A percentile compares a stretch with the other conserved stretches of the same genome.
These are phyloP conservation scores for Penicillium bovifimosum DNA, from an alignment of 495 filamentous ascomycete genomes.

Conservation along the genomic window DNA sequence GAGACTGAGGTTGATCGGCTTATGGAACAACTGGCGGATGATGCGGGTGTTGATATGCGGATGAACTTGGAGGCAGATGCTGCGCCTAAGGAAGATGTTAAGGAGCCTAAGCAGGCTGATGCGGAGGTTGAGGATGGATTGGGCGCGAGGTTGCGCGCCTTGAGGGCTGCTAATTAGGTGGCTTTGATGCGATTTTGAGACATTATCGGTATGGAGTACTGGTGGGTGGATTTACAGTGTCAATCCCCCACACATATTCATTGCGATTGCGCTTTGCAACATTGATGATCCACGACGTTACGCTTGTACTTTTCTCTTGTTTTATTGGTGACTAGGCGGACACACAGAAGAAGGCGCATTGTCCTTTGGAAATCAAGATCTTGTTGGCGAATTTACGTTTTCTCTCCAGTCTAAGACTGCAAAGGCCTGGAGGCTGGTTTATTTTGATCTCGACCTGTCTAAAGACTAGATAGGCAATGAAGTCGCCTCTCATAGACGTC, in stretches of 20 bases:
- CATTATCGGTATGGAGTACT: too few species aligned
- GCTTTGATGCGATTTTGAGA: neutral
- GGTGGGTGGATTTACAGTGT: neutral
- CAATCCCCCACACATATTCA: neutral
- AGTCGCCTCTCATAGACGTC: too few species aligned
- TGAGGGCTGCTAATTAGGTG: constrained; percentile 35
- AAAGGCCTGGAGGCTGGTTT: too few species aligned
- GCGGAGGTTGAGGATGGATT: constrained; percentile 42
- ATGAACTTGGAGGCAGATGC: constrained; percentile 35
- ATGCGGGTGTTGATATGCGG: constrained; percentile 43
- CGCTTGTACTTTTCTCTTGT: neutral
- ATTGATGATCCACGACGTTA: constrained; percentile 1
- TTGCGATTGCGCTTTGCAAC: neutral
- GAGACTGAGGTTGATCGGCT: constrained; percentile 43
- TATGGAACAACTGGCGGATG: constrained; percentile 46
- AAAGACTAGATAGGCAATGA: too few species aligned
- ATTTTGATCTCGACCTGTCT: too few species aligned
- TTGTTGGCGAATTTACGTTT: too few species aligned
- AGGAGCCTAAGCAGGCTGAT: constrained; percentile 29
- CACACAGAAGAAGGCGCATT: too few species aligned
- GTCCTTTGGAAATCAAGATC: too few species aligned
- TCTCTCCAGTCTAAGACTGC: too few species aligned
- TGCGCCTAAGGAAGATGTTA: constrained; percentile 37
- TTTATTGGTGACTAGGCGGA: neutral
- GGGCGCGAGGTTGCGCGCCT: constrained; percentile 37